Conservation (phyloP, 176 grass and related monocot genomes). For the Eragrostis nindensis region DNA sequence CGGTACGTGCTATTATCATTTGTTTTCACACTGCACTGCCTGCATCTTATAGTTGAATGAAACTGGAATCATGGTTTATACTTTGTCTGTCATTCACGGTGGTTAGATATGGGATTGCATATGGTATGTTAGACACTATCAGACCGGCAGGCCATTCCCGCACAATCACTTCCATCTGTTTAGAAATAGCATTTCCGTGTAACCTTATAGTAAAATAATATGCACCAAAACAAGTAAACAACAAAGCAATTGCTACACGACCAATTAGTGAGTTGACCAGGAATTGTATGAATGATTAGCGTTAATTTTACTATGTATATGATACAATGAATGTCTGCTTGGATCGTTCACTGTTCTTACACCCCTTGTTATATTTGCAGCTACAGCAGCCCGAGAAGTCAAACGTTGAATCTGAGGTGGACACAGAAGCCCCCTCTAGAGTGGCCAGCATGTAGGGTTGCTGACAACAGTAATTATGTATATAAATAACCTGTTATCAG, state of each 20-base stretch:
- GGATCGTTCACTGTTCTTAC: conserved; percentile 9
- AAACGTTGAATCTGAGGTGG: conserved; percentile 45
- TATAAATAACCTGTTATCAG: conserved; percentile 47
- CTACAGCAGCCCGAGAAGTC: neutral
- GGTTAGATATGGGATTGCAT: neutral
- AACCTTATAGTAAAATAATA: neutral
- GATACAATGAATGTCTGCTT: neutral
- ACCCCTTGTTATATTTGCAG: conserved; percentile 31
- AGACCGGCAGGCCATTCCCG: neutral
- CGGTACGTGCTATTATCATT: conserved; percentile 20
- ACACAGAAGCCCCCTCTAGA: conserved; percentile 53
- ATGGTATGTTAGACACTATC: neutral
- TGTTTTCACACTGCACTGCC: neutral
- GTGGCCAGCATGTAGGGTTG: conserved; percentile 62
- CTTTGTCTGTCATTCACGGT: neutral
- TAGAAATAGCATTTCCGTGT: neutral
- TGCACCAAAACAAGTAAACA: neutral
- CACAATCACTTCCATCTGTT: neutral
- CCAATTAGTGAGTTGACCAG: neutral
- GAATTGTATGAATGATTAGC: neutral
- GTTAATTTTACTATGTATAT: neutral
- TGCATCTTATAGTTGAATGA: neutral
- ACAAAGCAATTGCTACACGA: neutral
- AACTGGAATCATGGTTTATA: conserved; percentile 18
- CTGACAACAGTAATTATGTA: conserved; percentile 46